phyloP scores from a whole-genome alignment of 1,284 basidiomycete genomes.

The Chondrostereum purpureum region DNA sequence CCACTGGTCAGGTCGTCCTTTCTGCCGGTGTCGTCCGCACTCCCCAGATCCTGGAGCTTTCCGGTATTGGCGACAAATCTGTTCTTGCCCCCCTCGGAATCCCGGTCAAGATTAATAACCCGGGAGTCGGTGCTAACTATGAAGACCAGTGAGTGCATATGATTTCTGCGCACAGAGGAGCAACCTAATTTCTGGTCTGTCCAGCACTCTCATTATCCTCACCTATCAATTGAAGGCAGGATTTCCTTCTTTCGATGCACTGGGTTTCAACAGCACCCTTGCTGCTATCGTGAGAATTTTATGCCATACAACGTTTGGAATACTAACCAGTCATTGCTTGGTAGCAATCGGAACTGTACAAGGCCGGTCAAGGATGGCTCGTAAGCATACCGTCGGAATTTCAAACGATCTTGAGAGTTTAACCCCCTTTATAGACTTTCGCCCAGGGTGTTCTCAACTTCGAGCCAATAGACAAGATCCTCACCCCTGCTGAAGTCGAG shows the following conservation, averaged over 20 bases:
- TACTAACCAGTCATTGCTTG: neutral
- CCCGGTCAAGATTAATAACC: constrained; percentile 19
- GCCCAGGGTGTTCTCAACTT: constrained; percentile 22
- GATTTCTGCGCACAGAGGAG: too few relatives aligned
- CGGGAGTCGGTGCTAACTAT: constrained; percentile 25
- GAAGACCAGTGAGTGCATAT: constrained; percentile 12
- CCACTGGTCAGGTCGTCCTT: constrained; percentile 22
- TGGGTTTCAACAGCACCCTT: constrained; percentile 22
- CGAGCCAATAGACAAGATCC: constrained; percentile 19
- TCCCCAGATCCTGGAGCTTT: constrained; percentile 28
- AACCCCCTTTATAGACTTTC: constrained; percentile 19
- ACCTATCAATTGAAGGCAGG: constrained; percentile 23
- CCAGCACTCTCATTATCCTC: constrained; percentile 21
- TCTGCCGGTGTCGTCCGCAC: constrained; percentile 25
- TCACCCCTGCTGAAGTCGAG: constrained; percentile 18
- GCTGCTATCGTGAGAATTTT: constrained; percentile 17
- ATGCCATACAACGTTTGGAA: neutral
- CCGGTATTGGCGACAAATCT: constrained; percentile 24
- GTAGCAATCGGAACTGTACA: constrained; percentile 22
- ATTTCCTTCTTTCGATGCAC: constrained; percentile 22
- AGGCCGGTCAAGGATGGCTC: constrained; percentile 21
- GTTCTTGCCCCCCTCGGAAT: constrained; percentile 18
- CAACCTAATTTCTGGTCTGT: too few relatives aligned
- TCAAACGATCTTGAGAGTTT: neutral
- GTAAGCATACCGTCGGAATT: constrained; percentile 13